A percentile compares a stretch with the other conserved stretches of the same genome.
phyloP scores from a whole-genome alignment of 2,329 filamentous ascomycete genomes.

The Hypoxylon sp. region DNA sequence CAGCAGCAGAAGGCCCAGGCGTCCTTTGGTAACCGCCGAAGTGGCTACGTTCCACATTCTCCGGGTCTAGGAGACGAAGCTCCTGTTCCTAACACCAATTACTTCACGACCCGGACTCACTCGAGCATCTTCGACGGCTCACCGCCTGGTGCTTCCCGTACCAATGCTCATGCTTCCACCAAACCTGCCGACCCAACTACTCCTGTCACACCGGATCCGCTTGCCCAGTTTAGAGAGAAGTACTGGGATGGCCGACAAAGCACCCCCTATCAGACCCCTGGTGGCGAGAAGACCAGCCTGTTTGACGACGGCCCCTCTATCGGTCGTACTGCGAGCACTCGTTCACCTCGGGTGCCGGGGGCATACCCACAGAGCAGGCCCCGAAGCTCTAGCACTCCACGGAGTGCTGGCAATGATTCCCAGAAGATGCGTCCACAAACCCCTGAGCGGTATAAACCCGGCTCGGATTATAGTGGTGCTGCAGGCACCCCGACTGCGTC shows the following conservation, averaged over 20 bases:
- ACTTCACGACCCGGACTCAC: slow-evolving; percentile 52
- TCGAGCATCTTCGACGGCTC: slow-evolving; percentile 43
- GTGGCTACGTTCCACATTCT: slow-evolving; percentile 60
- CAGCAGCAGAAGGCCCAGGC: slow-evolving; percentile 63
- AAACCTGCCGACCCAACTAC: slow-evolving; percentile 42
- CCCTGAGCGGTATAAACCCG: slow-evolving; percentile 36
- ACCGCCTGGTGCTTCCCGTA: slow-evolving; percentile 27
- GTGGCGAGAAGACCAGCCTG: slow-evolving; percentile 66
- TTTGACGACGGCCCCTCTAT: slow-evolving; percentile 57
- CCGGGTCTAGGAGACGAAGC: slow-evolving; percentile 61
- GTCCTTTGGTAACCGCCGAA: slow-evolving; percentile 60
- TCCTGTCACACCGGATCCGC: slow-evolving; percentile 52
- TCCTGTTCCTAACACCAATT: slow-evolving; percentile 58
- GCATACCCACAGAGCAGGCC: slow-evolving; percentile 38
- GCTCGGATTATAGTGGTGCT: slow-evolving; percentile 13
- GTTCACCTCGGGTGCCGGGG: slow-evolving; percentile 45
- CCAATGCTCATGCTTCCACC: slow-evolving; percentile 6
- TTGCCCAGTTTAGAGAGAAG: slow-evolving; percentile 56
- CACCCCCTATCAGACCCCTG: slow-evolving; percentile 63
- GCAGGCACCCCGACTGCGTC: slow-evolving; percentile 22
- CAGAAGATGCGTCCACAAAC: slow-evolving; percentile 30
- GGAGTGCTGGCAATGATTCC: slow-evolving; percentile 42
- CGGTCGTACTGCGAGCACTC: slow-evolving; percentile 57
- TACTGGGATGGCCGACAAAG: slow-evolving; percentile 61
- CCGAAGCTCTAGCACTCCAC: slow-evolving; percentile 43